Conservation (phyloP, 1,284 basidiomycete genomes). For the Singerocomus rubriflavus region DNA sequence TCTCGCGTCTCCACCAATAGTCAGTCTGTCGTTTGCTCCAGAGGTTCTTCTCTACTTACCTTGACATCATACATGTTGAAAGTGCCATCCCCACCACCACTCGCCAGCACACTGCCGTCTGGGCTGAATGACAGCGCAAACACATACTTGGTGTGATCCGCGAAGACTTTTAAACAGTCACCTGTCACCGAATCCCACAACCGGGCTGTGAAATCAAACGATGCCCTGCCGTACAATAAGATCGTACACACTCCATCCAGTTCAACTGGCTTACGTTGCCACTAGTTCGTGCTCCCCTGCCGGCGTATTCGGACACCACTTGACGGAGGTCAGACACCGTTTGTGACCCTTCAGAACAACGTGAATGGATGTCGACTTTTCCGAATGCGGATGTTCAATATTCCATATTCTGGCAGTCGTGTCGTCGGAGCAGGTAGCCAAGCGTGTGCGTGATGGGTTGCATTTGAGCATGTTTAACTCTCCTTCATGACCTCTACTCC, state of each 20-base stretch:
- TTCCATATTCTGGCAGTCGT: constrained; percentile 75
- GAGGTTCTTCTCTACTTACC: constrained; percentile 16
- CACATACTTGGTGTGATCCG: constrained; percentile 63
- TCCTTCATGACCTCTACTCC: constrained; percentile 62
- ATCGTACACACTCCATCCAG: background rate
- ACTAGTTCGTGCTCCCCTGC: constrained; percentile 53
- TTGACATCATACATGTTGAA: constrained; percentile 35
- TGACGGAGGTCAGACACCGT: constrained; percentile 63
- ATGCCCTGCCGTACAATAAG: constrained; percentile 46
- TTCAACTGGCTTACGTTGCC: constrained; percentile 56
- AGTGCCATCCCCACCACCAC: constrained; percentile 37
- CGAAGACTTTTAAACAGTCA: constrained; percentile 63
- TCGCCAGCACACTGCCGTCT: constrained; percentile 44
- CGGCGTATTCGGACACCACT: constrained; percentile 62
- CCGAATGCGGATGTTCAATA: constrained; percentile 36
- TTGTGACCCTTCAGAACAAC: constrained; percentile 61
- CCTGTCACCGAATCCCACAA: constrained; percentile 78
- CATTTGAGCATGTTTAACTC: constrained; percentile 79
- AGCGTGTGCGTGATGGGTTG: constrained; percentile 58
- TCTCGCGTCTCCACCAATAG: constrained; percentile 26
- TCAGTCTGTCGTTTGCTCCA: constrained; percentile 3
- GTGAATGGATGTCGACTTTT: constrained; percentile 26
- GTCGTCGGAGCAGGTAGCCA: constrained; percentile 83
- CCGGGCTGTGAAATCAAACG: constrained; percentile 72
- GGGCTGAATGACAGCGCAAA: constrained; percentile 69